Evolutionary conservation across 2,329 filamentous ascomycete genomes (phyloP).

Genomic region (Rhexocercosporidium sp.): DNA sequence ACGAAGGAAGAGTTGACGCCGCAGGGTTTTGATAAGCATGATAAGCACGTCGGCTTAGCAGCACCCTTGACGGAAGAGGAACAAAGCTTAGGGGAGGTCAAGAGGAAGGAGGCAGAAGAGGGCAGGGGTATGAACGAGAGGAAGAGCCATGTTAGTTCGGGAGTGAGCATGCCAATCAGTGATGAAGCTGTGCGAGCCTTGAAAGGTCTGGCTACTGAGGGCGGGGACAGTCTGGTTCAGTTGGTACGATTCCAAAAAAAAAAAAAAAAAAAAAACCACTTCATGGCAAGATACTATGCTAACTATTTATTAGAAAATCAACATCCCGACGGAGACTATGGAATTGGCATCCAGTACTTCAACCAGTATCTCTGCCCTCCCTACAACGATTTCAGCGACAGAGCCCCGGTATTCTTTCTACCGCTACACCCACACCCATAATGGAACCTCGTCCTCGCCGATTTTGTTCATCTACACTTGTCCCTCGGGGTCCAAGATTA

Average conservation of each 20-base stretch:
- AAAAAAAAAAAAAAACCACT: too few species aligned
- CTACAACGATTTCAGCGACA: slow-evolving; percentile 62
- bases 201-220: slow-evolving; percentile 57
- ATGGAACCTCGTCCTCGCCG: slow-evolving; percentile 57
- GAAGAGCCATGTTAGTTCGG: slow-evolving; percentile 53
- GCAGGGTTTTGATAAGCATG: slow-evolving; percentile 74
- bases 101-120: slow-evolving; percentile 76
- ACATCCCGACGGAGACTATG: slow-evolving; percentile 70
- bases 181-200: slow-evolving; percentile 70
- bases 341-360: slow-evolving; percentile 62
- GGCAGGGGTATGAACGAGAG: slow-evolving; percentile 67
- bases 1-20: slow-evolving; percentile 70
- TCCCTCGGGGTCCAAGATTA: slow-evolving; percentile 74
- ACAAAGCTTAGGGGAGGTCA: slow-evolving; percentile 71
- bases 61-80: slow-evolving; percentile 84
- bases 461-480: slow-evolving; percentile 86
- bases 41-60: slow-evolving; percentile 65
- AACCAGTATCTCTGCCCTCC: slow-evolving; percentile 62
- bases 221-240: slow-evolving; percentile 61
- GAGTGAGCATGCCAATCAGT: slow-evolving; percentile 56
- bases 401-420: slow-evolving; percentile 84
- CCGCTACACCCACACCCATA: slow-evolving; percentile 64
- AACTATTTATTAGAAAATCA: slow-evolving; percentile 64
- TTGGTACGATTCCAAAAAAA: slow-evolving; percentile 65
- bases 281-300: not conserved